Percentiles rank a stretch among this genome's conserved stretches.
Conservation (phyloP, 495 filamentous ascomycete species). For the Staphylotrichum longicolle region DNA sequence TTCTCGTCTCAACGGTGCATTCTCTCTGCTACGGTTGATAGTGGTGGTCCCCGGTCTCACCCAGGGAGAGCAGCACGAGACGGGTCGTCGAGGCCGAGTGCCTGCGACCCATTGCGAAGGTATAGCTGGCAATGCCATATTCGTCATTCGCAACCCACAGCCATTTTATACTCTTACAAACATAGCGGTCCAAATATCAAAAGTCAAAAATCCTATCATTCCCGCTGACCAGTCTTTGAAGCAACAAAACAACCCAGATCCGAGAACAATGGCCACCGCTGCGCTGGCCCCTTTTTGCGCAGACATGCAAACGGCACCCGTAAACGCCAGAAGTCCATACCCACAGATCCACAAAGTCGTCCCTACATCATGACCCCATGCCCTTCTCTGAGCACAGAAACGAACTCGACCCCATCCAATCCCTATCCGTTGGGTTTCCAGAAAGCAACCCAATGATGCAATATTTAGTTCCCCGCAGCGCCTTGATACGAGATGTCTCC, state of each 20-base stretch:
- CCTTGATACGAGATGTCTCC: slow-evolving; percentile 19
- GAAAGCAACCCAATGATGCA: slow-evolving; percentile 1
- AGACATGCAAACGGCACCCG: slow-evolving; percentile 4
- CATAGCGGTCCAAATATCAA: too few species aligned
- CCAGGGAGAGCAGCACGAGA: too few species aligned
- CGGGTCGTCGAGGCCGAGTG: too few species aligned
- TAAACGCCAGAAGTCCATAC: neutral
- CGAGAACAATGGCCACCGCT: neutral
- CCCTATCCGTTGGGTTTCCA: neutral
- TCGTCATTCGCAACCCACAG: too few species aligned
- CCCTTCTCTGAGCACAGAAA: neutral
- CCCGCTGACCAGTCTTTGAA: neutral
- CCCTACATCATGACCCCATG: too few species aligned
- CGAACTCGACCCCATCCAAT: neutral
- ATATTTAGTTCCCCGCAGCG: slow-evolving; percentile 5
- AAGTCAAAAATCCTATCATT: neutral
- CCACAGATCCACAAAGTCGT: neutral
- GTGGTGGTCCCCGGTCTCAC: too few species aligned
- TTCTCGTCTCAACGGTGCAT: neutral
- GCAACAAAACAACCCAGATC: neutral
- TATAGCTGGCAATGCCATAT: too few species aligned
- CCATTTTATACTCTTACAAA: too few species aligned
- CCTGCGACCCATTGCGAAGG: too few species aligned
- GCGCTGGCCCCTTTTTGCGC: slow-evolving; percentile 1
- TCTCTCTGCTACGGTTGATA: too few species aligned